Percentiles rank a stretch among this genome's conserved stretches.
phyloP scores from a whole-genome alignment of 140 eudicot genomes.

The Anethum foeniculum region DNA sequence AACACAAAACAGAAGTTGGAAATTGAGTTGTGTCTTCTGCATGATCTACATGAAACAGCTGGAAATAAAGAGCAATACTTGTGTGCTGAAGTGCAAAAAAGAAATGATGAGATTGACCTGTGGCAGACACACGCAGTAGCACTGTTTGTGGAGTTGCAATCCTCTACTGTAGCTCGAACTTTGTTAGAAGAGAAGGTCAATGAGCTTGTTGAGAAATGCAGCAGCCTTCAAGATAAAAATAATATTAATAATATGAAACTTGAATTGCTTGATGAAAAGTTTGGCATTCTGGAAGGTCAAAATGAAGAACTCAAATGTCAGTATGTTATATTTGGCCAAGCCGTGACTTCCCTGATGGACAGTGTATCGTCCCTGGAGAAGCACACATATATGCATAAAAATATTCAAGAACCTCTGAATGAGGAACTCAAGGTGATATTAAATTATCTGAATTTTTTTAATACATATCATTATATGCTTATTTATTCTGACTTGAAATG shows the following conservation, averaged over 20 bases:
- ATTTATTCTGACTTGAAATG: neutral
- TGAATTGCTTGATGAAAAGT: conserved; percentile 33
- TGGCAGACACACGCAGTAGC: conserved; percentile 50
- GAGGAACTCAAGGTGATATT: conserved; percentile 45
- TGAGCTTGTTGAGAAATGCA: conserved; percentile 51
- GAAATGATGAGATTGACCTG: conserved; percentile 28
- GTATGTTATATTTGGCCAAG: conserved; percentile 48
- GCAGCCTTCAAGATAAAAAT: conserved; percentile 39
- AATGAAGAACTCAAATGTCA: conserved; percentile 52
- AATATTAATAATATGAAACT: conserved; percentile 21
- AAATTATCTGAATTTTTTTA: neutral
- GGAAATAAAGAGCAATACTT: conserved; percentile 14
- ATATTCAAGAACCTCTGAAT: conserved; percentile 28
- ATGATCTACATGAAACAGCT: conserved; percentile 23
- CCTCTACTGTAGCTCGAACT: conserved; percentile 33
- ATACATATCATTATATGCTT: neutral
- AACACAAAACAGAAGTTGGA: conserved; percentile 28
- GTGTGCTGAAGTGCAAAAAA: conserved; percentile 29
- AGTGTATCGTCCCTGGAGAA: conserved; percentile 60
- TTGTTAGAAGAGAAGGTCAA: conserved; percentile 60
- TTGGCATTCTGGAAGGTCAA: conserved; percentile 38
- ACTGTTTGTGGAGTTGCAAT: conserved; percentile 50
- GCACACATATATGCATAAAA: conserved; percentile 24
- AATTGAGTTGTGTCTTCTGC: conserved; percentile 29
- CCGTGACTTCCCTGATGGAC: conserved; percentile 45